These are phyloP conservation scores for Inga oerstediana DNA, from an alignment of 306 rosid species.

Conservation along the genomic window DNA sequence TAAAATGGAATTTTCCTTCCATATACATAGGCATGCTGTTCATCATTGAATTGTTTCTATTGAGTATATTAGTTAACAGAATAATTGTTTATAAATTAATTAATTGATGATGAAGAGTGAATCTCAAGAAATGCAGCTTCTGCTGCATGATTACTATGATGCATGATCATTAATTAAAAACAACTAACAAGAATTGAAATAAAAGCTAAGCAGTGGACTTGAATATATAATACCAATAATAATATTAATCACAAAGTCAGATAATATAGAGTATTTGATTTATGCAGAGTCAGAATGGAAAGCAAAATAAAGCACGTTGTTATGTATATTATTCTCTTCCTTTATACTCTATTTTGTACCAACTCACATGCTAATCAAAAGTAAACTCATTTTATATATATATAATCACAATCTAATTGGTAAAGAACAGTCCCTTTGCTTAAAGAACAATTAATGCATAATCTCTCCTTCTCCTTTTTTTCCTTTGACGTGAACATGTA, in stretches of 20 bases:
- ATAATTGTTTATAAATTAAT: background rate
- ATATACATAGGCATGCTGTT: background rate
- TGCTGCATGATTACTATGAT: slow-evolving; percentile 2
- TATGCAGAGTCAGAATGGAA: slow-evolving; percentile 4
- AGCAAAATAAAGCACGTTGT: slow-evolving; percentile 25
- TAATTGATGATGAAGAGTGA: slow-evolving; percentile 3
- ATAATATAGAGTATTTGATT: background rate
- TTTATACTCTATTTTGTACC: background rate
- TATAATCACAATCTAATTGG: background rate
- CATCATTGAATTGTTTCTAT: background rate
- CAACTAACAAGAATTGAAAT: too few species aligned
- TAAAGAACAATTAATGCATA: slow-evolving; percentile 27
- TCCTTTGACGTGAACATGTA: background rate
- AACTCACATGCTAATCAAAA: background rate
- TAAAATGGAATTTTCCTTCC: background rate
- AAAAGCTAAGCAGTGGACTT: slow-evolving; percentile 9
- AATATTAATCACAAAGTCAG: slow-evolving; percentile 15
- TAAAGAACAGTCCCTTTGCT: slow-evolving; percentile 40
- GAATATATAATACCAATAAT: background rate
- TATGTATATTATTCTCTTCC: background rate
- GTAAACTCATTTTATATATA: background rate
- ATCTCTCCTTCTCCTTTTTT: background rate
- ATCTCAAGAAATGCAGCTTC: slow-evolving; percentile 4
- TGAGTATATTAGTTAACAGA: background rate
- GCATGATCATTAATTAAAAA: background rate